phyloP scores from a whole-genome alignment of 164 flowering plant genomes.

The Tetracentron sinense region DNA sequence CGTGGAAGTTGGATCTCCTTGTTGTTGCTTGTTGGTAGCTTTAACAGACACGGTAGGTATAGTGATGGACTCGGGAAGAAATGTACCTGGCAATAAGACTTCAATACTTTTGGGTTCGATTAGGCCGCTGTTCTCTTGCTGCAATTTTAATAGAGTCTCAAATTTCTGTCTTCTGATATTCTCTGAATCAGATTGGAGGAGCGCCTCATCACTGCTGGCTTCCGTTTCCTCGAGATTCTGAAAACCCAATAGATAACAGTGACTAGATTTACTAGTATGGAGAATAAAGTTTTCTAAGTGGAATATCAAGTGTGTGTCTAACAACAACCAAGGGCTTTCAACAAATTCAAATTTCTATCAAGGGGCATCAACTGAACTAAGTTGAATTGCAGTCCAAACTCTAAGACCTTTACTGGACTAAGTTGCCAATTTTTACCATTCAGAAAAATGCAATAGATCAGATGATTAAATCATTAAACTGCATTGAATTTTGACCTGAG shows the following conservation, averaged over 20 bases:
- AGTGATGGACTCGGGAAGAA: slow-evolving; percentile 40
- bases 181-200: slow-evolving; percentile 57
- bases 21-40: slow-evolving; percentile 23
- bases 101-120: slow-evolving; percentile 52
- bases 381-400: no score
- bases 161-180: slow-evolving; percentile 53
- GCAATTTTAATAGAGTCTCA: slow-evolving; percentile 53
- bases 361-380: not conserved
- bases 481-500: no score
- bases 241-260: slow-evolving; percentile 4
- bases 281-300: not conserved
- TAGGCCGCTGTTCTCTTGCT: slow-evolving; percentile 65
- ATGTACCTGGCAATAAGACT: slow-evolving; percentile 63
- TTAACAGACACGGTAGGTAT: slow-evolving; percentile 10
- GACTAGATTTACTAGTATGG: not conserved
- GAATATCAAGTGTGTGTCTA: not conserved
- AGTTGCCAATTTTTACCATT: no score
- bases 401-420: no score
- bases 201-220: slow-evolving; percentile 24
- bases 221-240: slow-evolving; percentile 32
- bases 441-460: no score
- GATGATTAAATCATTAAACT: no score
- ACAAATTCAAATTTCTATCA: no score
- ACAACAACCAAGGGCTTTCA: not conserved
- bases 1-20: slow-evolving; percentile 9